These are phyloP conservation scores for Cutaneotrichosporon cavernicola DNA, from an alignment of 1,284 basidiomycete species.

Conservation along the genomic window DNA sequence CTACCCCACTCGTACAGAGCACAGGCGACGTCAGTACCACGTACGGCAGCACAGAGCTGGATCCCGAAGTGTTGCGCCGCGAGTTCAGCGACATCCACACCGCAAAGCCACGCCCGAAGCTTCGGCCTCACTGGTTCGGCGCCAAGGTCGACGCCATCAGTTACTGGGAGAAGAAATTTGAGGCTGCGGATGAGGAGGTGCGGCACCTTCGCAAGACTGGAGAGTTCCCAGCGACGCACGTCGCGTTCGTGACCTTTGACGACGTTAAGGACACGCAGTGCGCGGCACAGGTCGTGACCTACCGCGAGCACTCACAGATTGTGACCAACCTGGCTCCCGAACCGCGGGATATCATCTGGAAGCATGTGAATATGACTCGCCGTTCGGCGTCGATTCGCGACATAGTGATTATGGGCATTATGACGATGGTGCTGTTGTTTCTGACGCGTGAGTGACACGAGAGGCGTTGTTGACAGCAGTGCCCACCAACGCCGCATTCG, in stretches of 20 bases:
- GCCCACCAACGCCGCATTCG: constrained; percentile 11
- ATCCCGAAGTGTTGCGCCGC: constrained; percentile 23
- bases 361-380: constrained; percentile 71
- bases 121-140: constrained; percentile 41
- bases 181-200: constrained; percentile 71
- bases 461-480: constrained; percentile 1
- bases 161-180: constrained; percentile 73
- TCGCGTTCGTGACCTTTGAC: constrained; percentile 96
- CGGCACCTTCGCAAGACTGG: constrained; percentile 46
- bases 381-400: constrained; percentile 64
- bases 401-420: constrained; percentile 65
- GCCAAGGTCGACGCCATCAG: constrained; percentile 78
- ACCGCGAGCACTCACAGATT: constrained; percentile 65
- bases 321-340: constrained; percentile 80
- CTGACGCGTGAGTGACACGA: constrained; percentile 61
- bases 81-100: constrained; percentile 35
- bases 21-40: constrained; percentile 1
- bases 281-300: constrained; percentile 80
- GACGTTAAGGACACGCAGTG: constrained; percentile 92
- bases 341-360: constrained; percentile 94
- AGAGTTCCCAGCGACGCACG: constrained; percentile 73
- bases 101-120: constrained; percentile 38
- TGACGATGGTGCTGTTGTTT: constrained; percentile 71
- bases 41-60: constrained; percentile 35
- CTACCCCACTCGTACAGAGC: not conserved